Evolutionary conservation across 2,329 filamentous ascomycete species (phyloP).

Genomic region (Cytospora chrysosperma): DNA sequence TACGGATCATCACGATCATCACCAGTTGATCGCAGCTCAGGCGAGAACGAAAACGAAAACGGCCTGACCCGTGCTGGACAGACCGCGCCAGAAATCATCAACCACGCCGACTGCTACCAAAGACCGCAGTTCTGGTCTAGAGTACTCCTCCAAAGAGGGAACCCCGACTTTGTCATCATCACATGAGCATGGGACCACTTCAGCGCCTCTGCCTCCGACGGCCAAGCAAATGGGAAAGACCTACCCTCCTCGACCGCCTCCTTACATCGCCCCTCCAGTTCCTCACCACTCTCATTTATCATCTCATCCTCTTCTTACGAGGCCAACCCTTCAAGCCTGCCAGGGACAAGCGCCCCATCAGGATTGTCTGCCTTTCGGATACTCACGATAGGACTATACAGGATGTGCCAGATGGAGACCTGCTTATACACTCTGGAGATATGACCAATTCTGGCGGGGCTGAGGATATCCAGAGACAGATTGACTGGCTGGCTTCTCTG

Average conservation of each 20-base stretch:
- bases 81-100: background rate
- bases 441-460: slow-evolving; percentile 71
- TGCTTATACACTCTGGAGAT: slow-evolving; percentile 89
- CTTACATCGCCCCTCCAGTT: slow-evolving; percentile 68
- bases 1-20: background rate
- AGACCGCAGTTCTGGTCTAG: background rate
- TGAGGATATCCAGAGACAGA: slow-evolving; percentile 73
- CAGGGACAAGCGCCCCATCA: slow-evolving; percentile 53
- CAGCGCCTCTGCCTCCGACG: slow-evolving; percentile 48
- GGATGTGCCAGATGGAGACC: slow-evolving; percentile 71
- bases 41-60: background rate
- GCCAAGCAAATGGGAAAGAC: slow-evolving; percentile 46
- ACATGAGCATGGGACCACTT: slow-evolving; percentile 45
- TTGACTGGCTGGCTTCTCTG: slow-evolving; percentile 76
- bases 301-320: slow-evolving; percentile 64
- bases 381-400: slow-evolving; percentile 68
- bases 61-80: background rate
- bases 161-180: background rate
- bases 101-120: background rate
- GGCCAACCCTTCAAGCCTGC: slow-evolving; percentile 62
- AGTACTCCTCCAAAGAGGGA: background rate
- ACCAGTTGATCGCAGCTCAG: background rate
- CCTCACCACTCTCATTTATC: slow-evolving; percentile 62
- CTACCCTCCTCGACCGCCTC: slow-evolving; percentile 60
- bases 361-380: slow-evolving; percentile 85